Conservation (phyloP, 2,329 filamentous ascomycete species). For the Chaetomium globosum region DNA sequence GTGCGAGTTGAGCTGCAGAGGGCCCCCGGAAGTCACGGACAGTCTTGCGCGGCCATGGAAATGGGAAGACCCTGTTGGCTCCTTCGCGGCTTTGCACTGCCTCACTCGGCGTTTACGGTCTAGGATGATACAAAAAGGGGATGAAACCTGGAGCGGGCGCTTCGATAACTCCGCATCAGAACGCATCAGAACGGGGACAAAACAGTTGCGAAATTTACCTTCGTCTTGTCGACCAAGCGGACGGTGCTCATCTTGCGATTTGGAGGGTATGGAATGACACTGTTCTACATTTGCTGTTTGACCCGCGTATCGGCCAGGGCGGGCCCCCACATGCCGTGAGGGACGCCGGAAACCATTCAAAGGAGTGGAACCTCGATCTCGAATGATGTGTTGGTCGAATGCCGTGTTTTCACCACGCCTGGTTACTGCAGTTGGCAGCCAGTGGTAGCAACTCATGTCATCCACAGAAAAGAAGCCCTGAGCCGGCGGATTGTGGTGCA, state of each 20-base stretch:
- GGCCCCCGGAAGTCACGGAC: slow-evolving; percentile 3
- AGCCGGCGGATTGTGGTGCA: background rate
- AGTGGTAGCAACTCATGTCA: background rate
- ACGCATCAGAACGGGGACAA: background rate
- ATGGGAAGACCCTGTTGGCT: slow-evolving; percentile 23
- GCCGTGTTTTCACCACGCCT: background rate
- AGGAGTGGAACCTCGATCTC: background rate
- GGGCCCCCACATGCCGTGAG: background rate
- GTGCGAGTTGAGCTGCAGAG: background rate
- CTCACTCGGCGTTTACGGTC: slow-evolving; percentile 20
- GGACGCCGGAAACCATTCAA: background rate
- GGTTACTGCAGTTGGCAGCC: background rate
- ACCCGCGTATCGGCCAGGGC: background rate
- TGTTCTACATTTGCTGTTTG: background rate
- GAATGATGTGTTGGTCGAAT: background rate
- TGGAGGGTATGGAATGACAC: background rate
- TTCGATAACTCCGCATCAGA: background rate
- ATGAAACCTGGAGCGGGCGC: slow-evolving; percentile 9
- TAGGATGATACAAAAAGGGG: slow-evolving; percentile 10
- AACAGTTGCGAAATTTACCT: background rate
- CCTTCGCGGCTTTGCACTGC: slow-evolving; percentile 26
- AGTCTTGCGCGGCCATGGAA: slow-evolving; percentile 21
- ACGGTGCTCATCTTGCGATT: background rate
- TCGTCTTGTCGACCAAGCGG: background rate
- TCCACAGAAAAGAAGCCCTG: background rate